Conservation (phyloP, 1,284 basidiomycete species). For the Paramarasmius palmivorus region DNA sequence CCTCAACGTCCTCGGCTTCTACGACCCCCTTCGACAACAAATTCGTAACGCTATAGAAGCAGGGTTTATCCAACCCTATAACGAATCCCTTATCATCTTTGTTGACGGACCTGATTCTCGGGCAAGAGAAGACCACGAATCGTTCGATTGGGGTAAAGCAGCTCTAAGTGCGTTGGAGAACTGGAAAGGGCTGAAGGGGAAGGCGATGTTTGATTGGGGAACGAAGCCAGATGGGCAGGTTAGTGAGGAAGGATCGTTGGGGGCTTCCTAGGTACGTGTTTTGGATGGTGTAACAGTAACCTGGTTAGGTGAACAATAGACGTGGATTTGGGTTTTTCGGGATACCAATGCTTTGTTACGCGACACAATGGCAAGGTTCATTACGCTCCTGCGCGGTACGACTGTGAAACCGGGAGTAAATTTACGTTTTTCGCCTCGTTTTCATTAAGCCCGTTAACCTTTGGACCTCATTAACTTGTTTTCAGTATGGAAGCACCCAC, state of each 20-base stretch:
- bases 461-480: too few relatives aligned
- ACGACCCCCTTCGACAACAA: constrained; percentile 73
- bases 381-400: too few relatives aligned
- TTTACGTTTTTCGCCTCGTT: too few relatives aligned
- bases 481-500: too few relatives aligned
- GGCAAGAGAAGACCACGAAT: constrained; percentile 53
- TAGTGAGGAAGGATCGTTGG: neutral
- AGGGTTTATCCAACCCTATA: constrained; percentile 74
- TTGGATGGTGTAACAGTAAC: too few relatives aligned
- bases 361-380: too few relatives aligned
- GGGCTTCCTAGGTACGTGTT: neutral
- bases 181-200: constrained; percentile 44
- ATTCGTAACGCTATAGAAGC: constrained; percentile 66
- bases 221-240: constrained; percentile 30
- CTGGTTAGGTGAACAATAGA: too few relatives aligned
- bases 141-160: constrained; percentile 78
- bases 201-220: constrained; percentile 45
- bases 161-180: constrained; percentile 63
- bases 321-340: too few relatives aligned
- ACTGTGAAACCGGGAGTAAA: too few relatives aligned
- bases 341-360: too few relatives aligned
- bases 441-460: too few relatives aligned
- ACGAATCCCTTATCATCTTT: constrained; percentile 63
- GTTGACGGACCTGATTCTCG: constrained; percentile 73
- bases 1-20: constrained; percentile 82